A percentile compares a stretch with the other conserved stretches of the same genome.
Evolutionary conservation across 805 yeast species (phyloP).

Genomic region (Deakozyma indianensis): DNA sequence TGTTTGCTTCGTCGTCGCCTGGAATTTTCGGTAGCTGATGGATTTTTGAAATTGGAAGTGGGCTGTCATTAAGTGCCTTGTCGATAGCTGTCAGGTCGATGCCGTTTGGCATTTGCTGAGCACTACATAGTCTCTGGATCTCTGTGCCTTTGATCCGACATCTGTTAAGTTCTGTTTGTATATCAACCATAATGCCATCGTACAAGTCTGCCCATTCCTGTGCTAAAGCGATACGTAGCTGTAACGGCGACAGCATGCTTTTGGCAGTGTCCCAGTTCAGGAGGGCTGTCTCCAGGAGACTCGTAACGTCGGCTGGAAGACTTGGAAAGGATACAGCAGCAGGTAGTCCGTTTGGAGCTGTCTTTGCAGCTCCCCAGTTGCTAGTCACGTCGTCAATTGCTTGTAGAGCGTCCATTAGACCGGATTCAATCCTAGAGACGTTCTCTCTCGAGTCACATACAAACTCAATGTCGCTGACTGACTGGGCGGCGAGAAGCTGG

Average conservation of each 20-base stretch:
- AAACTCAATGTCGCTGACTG: constrained; percentile 6
- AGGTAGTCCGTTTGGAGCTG: background rate
- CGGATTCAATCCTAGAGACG: background rate
- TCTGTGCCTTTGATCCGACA: background rate
- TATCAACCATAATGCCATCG: background rate
- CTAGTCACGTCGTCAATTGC: background rate
- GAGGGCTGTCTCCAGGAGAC: background rate
- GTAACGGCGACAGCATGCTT: background rate
- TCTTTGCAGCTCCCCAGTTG: background rate
- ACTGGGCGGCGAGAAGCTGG: background rate
- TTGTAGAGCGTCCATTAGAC: background rate
- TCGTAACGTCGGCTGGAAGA: background rate
- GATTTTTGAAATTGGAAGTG: background rate
- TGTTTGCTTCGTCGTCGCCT: background rate
- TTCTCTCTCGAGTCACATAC: constrained; percentile 14
- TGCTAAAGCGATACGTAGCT: background rate
- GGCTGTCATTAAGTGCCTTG: background rate
- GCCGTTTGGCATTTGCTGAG: background rate
- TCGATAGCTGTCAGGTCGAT: background rate
- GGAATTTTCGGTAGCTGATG: background rate
- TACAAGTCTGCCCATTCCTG: background rate
- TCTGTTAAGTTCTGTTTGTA: background rate
- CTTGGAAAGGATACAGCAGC: background rate
- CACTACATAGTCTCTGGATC: background rate
- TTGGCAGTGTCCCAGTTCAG: background rate